Evolutionary conservation across 2,329 filamentous ascomycete species (phyloP).

Genomic region (Knufia petricola): DNA sequence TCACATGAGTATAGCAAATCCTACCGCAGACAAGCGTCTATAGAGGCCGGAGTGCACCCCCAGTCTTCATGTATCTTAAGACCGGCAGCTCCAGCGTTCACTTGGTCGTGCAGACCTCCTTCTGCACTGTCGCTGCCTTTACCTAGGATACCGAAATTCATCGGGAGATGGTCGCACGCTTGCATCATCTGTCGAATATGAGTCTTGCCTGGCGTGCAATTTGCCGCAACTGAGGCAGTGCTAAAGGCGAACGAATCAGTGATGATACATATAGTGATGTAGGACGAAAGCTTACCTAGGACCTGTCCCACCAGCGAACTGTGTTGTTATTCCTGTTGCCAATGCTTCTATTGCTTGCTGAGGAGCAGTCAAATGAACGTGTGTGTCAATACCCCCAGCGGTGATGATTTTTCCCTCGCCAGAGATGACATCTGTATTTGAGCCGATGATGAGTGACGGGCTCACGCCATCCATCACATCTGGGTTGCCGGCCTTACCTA

Average conservation of each 20-base stretch:
- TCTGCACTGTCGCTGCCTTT: slow-evolving; percentile 82
- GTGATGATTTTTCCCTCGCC: slow-evolving; percentile 86
- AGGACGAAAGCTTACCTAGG: too few species aligned
- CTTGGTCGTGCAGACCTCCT: slow-evolving; percentile 64
- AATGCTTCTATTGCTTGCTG: slow-evolving; percentile 80
- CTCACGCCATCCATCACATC: slow-evolving; percentile 89
- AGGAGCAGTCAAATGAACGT: slow-evolving; percentile 92
- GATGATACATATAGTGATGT: too few species aligned
- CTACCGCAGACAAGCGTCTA: slow-evolving; percentile 85
- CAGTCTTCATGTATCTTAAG: slow-evolving; percentile 95
- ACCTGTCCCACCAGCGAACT: slow-evolving; percentile 83
- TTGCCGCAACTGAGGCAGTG: slow-evolving; percentile 83
- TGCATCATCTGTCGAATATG: slow-evolving; percentile 86
- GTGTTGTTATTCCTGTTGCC: slow-evolving; percentile 76
- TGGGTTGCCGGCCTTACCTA: slow-evolving; percentile 91
- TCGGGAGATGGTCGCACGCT: slow-evolving; percentile 66
- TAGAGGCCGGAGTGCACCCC: slow-evolving; percentile 83
- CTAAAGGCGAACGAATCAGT: too few species aligned
- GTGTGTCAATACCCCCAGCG: slow-evolving; percentile 77
- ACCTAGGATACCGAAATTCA: slow-evolving; percentile 85
- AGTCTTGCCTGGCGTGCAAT: slow-evolving; percentile 77
- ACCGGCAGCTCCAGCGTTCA: slow-evolving; percentile 73
- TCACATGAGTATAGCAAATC: too few species aligned
- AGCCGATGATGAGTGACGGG: slow-evolving; percentile 68
- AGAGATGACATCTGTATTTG: slow-evolving; percentile 83